Evolutionary conservation across 371 early-diverging fungal species (phyloP).

Genomic region (Mucor indicus): DNA sequence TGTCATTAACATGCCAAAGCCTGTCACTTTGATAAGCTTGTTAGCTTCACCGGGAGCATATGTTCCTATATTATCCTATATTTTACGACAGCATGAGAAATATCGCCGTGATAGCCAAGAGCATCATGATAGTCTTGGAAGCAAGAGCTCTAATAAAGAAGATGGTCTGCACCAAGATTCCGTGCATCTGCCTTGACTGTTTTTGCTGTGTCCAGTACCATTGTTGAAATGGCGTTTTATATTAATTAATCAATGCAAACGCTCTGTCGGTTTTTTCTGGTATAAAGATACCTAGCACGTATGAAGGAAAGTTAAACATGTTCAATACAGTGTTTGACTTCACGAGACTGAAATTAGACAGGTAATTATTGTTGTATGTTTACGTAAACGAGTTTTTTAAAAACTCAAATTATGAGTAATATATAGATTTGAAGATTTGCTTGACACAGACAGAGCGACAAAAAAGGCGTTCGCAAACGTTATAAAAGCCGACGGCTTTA

Average conservation of each 20-base stretch:
- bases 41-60: neutral
- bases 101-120: neutral
- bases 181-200: neutral
- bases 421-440: no score
- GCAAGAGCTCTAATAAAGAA: no score
- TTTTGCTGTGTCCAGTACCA: neutral
- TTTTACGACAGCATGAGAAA: neutral
- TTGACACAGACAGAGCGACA: no score
- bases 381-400: no score
- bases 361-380: neutral
- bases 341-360: neutral
- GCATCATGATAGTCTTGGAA: neutral
- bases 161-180: neutral
- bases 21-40: conserved; percentile 1
- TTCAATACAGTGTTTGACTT: conserved; percentile 3
- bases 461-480: no score
- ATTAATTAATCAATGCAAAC: neutral
- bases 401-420: no score
- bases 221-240: conserved; percentile 6
- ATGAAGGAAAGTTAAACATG: conserved; percentile 1
- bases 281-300: neutral
- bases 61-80: neutral
- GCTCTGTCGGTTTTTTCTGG: conserved; percentile 3
- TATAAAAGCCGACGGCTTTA: no score
- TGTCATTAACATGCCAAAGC: conserved; percentile 2